Evolutionary conservation across 345 rosid genomes (phyloP).

Genomic region (Eucalyptus pauciflora): DNA sequence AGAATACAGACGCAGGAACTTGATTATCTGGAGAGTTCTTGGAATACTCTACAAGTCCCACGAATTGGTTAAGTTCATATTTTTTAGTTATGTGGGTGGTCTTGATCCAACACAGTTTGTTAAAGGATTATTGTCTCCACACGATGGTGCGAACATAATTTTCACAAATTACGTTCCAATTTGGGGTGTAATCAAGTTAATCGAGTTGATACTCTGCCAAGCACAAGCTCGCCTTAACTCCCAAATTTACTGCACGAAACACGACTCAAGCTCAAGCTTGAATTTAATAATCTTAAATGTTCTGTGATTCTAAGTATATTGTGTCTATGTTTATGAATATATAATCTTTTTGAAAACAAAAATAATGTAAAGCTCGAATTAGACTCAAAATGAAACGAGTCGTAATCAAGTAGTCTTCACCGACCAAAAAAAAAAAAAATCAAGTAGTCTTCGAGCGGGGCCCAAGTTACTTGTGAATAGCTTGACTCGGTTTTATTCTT

Average conservation of each 20-base stretch:
- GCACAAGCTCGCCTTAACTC: background rate
- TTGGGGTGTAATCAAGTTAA: background rate
- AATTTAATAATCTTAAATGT: background rate
- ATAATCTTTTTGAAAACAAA: background rate
- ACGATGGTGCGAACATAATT: background rate
- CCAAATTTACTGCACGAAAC: background rate
- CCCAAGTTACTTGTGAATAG: background rate
- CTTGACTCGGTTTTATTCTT: background rate
- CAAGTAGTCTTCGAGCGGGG: background rate
- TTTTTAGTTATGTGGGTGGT: background rate
- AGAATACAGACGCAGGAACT: fast-evolving
- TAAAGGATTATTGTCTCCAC: background rate
- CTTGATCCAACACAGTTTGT: background rate
- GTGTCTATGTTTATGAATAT: background rate
- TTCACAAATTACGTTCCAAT: background rate
- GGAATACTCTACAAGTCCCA: background rate
- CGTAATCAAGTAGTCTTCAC: background rate
- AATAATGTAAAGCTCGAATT: background rate
- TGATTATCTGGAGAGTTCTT: background rate
- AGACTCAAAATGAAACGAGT: background rate
- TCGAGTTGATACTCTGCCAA: background rate
- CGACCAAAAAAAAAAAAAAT: background rate
- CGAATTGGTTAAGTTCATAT: background rate
- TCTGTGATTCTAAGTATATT: background rate
- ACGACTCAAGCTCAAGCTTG: background rate